These are phyloP conservation scores for Phaeophleospora eucalypticola DNA, from an alignment of 2,329 filamentous ascomycete species.

Conservation along the genomic window DNA sequence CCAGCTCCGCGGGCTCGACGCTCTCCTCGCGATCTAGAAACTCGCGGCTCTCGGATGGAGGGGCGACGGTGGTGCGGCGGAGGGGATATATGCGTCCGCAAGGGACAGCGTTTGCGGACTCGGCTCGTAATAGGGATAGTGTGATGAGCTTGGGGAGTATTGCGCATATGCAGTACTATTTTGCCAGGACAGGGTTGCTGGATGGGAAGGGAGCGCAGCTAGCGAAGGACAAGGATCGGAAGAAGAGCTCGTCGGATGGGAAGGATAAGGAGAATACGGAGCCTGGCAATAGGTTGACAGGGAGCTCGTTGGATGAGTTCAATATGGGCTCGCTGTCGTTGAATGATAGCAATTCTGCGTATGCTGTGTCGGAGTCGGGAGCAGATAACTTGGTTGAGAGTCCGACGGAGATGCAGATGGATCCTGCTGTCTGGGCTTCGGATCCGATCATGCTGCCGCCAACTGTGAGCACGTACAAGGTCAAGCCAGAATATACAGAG, in stretches of 20 bases:
- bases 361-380: conserved; percentile 34
- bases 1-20: conserved; percentile 52
- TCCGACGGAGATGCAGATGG: conserved; percentile 54
- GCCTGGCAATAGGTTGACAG: conserved; percentile 15
- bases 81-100: conserved; percentile 85
- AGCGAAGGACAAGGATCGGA: conserved; percentile 65
- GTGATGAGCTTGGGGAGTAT: conserved; percentile 96
- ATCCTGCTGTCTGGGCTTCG: conserved; percentile 36
- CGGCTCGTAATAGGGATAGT: conserved; percentile 84
- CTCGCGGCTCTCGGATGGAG: conserved; percentile 52
- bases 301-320: conserved; percentile 24
- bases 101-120: conserved; percentile 83
- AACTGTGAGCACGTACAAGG: conserved; percentile 91
- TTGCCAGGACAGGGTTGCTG: conserved; percentile 85
- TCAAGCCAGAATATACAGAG: conserved; percentile 73
- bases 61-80: conserved; percentile 46
- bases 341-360: conserved; percentile 25
- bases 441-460: conserved; percentile 86
- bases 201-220: conserved; percentile 90
- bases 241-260: conserved; percentile 14
- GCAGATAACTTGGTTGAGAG: conserved; percentile 44
- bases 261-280: conserved; percentile 31
- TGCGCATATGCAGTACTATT: conserved; percentile 96
- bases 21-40: conserved; percentile 35
- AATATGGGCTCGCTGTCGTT: conserved; percentile 23